Percentiles rank a stretch among this genome's conserved stretches.
Evolutionary conservation across 139 green algal genomes (phyloP).

Genomic region (Coelastrella sp.): DNA sequence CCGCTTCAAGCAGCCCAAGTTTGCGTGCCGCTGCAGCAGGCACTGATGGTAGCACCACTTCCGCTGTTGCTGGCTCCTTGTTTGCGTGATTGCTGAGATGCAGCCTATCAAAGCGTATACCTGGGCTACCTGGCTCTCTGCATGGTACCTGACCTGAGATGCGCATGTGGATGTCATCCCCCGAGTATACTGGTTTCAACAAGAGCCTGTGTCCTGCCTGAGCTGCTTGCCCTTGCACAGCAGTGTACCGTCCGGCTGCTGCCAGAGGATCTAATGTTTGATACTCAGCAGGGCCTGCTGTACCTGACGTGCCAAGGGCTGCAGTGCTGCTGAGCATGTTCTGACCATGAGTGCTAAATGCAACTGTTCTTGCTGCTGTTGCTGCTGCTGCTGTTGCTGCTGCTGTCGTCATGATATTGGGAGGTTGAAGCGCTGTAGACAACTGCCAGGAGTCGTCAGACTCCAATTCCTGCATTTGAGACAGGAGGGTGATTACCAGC

Average conservation of each 20-base stretch:
- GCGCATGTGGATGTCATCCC: no score
- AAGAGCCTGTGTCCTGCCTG: no score
- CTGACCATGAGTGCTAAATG: not conserved
- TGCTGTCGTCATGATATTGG: not conserved
- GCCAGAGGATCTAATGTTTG: no score
- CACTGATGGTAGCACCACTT: no score
- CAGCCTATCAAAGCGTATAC: not conserved
- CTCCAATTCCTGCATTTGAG: not conserved
- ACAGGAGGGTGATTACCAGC: not conserved
- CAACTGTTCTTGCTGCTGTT: not conserved
- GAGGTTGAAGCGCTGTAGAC: not conserved
- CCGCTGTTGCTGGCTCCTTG: no score
- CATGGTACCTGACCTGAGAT: not conserved
- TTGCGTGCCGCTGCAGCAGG: no score
- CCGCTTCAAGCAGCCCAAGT: no score
- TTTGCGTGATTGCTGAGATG: not conserved
- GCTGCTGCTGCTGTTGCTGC: conserved; percentile 3
- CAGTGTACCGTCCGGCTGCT: no score
- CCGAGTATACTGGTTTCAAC: no score
- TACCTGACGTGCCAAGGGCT: no score
- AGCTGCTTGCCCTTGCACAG: no score
- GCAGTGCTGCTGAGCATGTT: not conserved
- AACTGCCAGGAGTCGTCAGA: not conserved
- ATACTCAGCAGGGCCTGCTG: no score
- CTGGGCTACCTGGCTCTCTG: not conserved